Base-by-base conservation (phyloP, 768 basidiomycete species). In the Lentinula aciculospora region DNA sequence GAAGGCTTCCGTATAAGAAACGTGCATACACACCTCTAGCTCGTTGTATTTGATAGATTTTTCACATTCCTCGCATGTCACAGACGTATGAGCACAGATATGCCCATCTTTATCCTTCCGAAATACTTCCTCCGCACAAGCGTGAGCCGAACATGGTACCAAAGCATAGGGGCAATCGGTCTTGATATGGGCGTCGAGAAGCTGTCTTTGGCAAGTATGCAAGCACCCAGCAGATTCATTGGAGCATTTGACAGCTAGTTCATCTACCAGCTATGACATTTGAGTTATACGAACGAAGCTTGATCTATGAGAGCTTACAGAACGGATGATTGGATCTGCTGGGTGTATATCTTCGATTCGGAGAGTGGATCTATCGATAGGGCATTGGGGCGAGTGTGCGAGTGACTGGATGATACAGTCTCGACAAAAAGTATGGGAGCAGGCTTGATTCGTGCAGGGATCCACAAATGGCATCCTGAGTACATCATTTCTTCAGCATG, bases 401-500 rank as follows among this genome's bases (percentile, higher is more conserved):
- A 95, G 77, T 0, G 93, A 89, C 50, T 77, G 75, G n/a, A 73
- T 63, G 59, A 94, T 89, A 66, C 94, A 96, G 29, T 83, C 85
- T n/a, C 72, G 71, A 68, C 94, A 96, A 69, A 95, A 95, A 0
- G 92, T 95, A 67, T 93, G 94, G 59, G 81, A 76, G 64, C 94
- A 95, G 7, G 86, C 82, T 39, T 71, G 78, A 0, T 90, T 86
- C 0, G 88, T 89, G 1, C 79, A 79, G 9, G 93, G 94, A 29
- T 92, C 81, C 7, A 83, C 72, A 65, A 94, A 94, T 2, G 92
- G 89, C 56, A 78, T 76, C 23, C 86, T 88, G 60, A 59, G 21
- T 57, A 42, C n/a, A n/a, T 25, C 39, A 36, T 40, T 27, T 23
- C 19, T 9, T 49, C 40, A 37, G 8, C 32, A 58, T 37, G 46